A percentile compares a stretch with the other conserved stretches of the same genome.
These are phyloP conservation scores for Fusarium caatingaense DNA, from an alignment of 2,329 filamentous ascomycete species.

Conservation along the genomic window DNA sequence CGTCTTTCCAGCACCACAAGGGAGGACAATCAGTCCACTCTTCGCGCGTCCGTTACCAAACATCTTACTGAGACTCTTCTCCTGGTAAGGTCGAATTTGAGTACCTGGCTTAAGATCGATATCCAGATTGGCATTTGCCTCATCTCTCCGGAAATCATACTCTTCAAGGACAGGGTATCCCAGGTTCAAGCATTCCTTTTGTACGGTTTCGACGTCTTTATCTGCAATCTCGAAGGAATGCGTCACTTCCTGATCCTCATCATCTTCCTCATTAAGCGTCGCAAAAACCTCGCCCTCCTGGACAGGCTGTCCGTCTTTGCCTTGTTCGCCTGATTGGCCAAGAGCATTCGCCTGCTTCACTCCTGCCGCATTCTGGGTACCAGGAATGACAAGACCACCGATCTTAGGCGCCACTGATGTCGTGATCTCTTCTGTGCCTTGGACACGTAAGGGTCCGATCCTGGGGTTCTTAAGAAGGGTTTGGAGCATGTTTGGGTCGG, in stretches of 20 bases:
- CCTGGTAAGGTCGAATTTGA: constrained; percentile 93
- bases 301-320: constrained; percentile 61
- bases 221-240: constrained; percentile 94
- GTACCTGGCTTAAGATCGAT: constrained; percentile 92
- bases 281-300: constrained; percentile 77
- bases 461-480: constrained; percentile 85
- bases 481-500: constrained; percentile 87
- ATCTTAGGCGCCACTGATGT: constrained; percentile 87
- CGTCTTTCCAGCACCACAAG: constrained; percentile 96
- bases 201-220: constrained; percentile 83
- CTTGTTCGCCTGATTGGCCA: constrained; percentile 50
- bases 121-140: constrained; percentile 87
- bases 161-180: constrained; percentile 92
- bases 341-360: constrained; percentile 75
- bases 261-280: constrained; percentile 82
- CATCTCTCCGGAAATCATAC: constrained; percentile 95
- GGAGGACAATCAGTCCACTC: constrained; percentile 96
- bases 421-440: constrained; percentile 77
- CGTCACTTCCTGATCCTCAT: constrained; percentile 87
- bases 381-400: constrained; percentile 89
- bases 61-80: constrained; percentile 98
- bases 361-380: constrained; percentile 92
- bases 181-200: constrained; percentile 88
- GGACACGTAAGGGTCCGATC: constrained; percentile 82
- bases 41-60: constrained; percentile 98